Percentiles rank a stretch among this genome's conserved stretches.
These are phyloP conservation scores for Umbelopsis vinacea DNA, from an alignment of 192 early-diverging fungal species.

Conservation along the genomic window DNA sequence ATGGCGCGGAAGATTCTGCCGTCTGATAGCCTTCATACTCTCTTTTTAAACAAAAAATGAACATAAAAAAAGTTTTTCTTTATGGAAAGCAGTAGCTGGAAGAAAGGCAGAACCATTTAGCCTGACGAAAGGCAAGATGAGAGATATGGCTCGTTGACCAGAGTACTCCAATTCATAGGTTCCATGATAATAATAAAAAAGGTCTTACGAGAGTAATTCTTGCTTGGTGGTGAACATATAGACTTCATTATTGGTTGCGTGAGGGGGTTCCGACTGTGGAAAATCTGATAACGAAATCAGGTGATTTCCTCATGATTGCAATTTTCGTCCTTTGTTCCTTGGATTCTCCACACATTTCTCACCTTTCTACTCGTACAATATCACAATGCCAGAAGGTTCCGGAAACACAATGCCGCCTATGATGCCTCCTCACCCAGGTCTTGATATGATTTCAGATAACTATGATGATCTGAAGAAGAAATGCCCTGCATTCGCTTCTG, in stretches of 20 bases:
- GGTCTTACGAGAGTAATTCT: no score
- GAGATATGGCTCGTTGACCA: no score
- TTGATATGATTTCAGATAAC: conserved; percentile 27
- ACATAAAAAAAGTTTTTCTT: neutral
- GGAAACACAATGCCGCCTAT: neutral
- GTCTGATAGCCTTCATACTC: conserved; percentile 21
- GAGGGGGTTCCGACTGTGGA: no score
- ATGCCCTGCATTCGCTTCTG: conserved; percentile 25
- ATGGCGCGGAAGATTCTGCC: conserved; percentile 24
- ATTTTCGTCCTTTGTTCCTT: neutral
- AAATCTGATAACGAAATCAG: no score
- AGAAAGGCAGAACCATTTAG: no score
- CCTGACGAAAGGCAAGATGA: no score
- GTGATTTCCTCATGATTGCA: neutral
- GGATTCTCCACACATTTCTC: neutral
- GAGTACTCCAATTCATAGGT: no score
- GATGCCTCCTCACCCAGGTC: conserved; percentile 29
- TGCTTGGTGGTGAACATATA: no score
- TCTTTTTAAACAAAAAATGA: conserved; percentile 2
- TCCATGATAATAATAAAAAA: no score
- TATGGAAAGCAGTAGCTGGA: no score
- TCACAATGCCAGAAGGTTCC: conserved; percentile 5
- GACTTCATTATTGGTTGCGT: no score
- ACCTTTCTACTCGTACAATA: neutral
- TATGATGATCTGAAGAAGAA: conserved; percentile 28